A percentile compares a stretch with the other conserved stretches of the same genome.
These are phyloP conservation scores for Pyracantha coccinea DNA, from an alignment of 331 rosid species.

Conservation along the genomic window DNA sequence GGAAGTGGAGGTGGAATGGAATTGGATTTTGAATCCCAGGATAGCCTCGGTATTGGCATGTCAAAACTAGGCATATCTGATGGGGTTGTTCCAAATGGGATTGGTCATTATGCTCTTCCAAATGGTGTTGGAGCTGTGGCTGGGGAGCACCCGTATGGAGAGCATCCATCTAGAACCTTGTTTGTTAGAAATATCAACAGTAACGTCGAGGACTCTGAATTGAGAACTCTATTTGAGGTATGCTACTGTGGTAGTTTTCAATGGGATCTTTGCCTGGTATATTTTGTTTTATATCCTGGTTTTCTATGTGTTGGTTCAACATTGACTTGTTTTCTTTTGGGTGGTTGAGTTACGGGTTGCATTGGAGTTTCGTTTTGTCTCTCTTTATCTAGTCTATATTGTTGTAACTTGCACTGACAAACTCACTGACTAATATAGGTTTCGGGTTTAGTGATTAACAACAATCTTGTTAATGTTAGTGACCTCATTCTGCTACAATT, in stretches of 20 bases:
- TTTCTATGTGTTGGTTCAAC: not conserved
- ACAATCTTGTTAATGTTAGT: not conserved
- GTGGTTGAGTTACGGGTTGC: not conserved
- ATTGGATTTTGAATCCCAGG: constrained; percentile 75
- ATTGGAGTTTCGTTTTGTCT: not conserved
- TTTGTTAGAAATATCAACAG: constrained; percentile 92
- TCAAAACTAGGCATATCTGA: constrained; percentile 61
- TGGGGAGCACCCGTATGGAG: constrained; percentile 96
- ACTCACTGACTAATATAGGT: not conserved
- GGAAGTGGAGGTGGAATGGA: constrained; percentile 89
- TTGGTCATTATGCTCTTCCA: constrained; percentile 48
- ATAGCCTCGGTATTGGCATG: constrained; percentile 38
- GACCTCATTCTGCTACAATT: not conserved
- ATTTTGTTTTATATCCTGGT: not conserved
- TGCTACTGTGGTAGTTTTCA: not conserved
- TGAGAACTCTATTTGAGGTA: constrained; percentile 84
- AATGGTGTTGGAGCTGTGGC: constrained; percentile 76
- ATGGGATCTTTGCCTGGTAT: not conserved
- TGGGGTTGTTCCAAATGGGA: constrained; percentile 49
- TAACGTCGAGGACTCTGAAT: constrained; percentile 80
- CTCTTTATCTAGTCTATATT: not conserved
- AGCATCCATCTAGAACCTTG: constrained; percentile 95
- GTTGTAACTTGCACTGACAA: not conserved
- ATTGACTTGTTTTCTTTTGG: not conserved
- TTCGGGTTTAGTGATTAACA: not conserved